Percentiles rank a stretch among this genome's conserved stretches.
These are phyloP conservation scores for Zygotorulaspora sp. DNA, from an alignment of 805 yeast species.

Conservation along the genomic window DNA sequence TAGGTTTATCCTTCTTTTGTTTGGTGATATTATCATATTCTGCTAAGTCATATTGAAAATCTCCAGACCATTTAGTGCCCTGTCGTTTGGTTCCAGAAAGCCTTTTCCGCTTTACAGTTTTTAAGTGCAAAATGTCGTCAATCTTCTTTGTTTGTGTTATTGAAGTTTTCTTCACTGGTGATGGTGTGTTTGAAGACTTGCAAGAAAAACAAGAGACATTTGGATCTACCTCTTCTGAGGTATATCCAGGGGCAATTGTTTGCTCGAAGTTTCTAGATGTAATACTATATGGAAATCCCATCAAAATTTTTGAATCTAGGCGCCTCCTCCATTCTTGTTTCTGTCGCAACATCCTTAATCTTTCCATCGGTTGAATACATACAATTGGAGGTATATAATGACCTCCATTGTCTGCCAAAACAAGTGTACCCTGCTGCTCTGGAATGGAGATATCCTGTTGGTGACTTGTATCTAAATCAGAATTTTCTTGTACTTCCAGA, in stretches of 20 bases:
- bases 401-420: conserved; percentile 16
- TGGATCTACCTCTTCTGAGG: not conserved
- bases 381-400: conserved; percentile 30
- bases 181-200: conserved; percentile 22
- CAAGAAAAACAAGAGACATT: conserved; percentile 4
- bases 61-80: conserved; percentile 30
- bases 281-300: not conserved
- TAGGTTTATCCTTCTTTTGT: conserved; percentile 4
- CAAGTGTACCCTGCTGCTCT: conserved; percentile 9
- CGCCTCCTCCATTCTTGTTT: conserved; percentile 24
- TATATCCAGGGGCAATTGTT: not conserved
- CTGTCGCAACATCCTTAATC: conserved; percentile 27
- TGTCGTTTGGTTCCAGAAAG: conserved; percentile 2
- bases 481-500: not conserved
- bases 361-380: conserved; percentile 32
- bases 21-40: conserved; percentile 21
- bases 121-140: not conserved
- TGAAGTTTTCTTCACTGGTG: conserved; percentile 17
- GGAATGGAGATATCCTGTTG: not conserved
- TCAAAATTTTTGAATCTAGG: conserved; percentile 2
- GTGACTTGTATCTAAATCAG: not conserved
- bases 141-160: not conserved
- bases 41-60: conserved; percentile 30
- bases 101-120: conserved; percentile 8
- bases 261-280: not conserved